phyloP scores from a whole-genome alignment of 805 yeast species.

The Isabelozyma rhagii region DNA sequence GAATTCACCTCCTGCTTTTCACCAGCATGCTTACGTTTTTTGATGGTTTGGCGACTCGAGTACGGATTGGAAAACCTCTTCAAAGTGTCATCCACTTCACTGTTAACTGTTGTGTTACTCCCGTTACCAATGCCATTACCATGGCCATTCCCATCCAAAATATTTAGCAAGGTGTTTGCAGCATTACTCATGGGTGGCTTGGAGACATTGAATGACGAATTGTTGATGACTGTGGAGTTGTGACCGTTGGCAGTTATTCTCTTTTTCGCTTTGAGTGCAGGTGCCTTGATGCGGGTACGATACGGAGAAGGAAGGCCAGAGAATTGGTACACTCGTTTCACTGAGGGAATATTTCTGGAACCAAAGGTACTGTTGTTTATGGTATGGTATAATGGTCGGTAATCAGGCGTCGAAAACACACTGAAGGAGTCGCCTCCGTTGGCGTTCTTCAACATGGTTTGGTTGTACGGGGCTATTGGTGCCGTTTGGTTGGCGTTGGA shows the following conservation, averaged over 20 bases:
- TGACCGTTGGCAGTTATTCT: background rate
- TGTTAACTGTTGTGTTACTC: background rate
- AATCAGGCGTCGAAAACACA: slow-evolving; percentile 31
- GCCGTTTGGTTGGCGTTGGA: background rate
- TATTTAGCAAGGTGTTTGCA: slow-evolving; percentile 35
- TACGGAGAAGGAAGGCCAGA: slow-evolving; percentile 46
- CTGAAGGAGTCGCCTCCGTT: slow-evolving; percentile 15
- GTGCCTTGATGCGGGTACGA: slow-evolving; percentile 37
- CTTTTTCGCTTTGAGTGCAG: slow-evolving; percentile 9
- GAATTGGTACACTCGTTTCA: slow-evolving; percentile 43
- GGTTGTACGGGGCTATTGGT: slow-evolving; percentile 21
- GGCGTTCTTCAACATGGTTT: slow-evolving; percentile 24
- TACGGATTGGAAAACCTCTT: slow-evolving; percentile 29
- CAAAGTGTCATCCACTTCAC: slow-evolving; percentile 24
- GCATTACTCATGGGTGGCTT: slow-evolving; percentile 28
- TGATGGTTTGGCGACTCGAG: slow-evolving; percentile 7
- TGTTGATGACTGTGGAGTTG: slow-evolving; percentile 1
- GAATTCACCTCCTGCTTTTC: slow-evolving; percentile 6
- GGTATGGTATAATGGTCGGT: slow-evolving; percentile 35
- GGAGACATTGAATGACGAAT: background rate
- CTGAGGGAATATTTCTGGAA: slow-evolving; percentile 26
- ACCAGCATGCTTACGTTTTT: slow-evolving; percentile 4
- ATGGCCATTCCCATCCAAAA: slow-evolving; percentile 26
- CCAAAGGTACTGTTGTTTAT: slow-evolving; percentile 17
- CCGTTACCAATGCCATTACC: background rate